Percentiles rank a stretch among this genome's conserved stretches.
Conservation (phyloP, 202 grass and related monocot species). For the Hordeum pubiflorum region DNA sequence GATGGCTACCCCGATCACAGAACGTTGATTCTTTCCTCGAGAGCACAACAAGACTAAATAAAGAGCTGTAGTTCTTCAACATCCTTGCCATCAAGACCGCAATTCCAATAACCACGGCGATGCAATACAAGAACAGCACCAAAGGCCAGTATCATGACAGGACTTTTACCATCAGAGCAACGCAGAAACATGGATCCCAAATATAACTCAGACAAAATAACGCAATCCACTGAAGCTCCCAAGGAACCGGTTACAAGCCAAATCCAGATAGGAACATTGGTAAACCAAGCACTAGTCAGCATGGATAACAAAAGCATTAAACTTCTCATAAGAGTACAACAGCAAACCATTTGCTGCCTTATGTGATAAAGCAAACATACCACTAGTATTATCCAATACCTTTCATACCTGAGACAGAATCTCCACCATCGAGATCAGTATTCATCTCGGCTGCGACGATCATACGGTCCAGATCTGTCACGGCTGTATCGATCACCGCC, state of each 20-base stretch:
- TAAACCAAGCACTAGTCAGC: slow-evolving; percentile 11
- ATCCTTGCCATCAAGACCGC: neutral
- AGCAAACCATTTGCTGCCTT: slow-evolving; percentile 23
- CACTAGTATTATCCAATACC: slow-evolving; percentile 2
- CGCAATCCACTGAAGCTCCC: slow-evolving; percentile 33
- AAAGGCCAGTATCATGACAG: slow-evolving; percentile 9
- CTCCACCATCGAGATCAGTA: slow-evolving; percentile 23
- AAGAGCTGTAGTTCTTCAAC: neutral
- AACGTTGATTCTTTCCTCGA: slow-evolving; percentile 13
- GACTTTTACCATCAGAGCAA: slow-evolving; percentile 17
- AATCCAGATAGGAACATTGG: slow-evolving; percentile 24
- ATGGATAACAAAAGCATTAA: slow-evolving; percentile 13
- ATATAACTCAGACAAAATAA: slow-evolving; percentile 23
- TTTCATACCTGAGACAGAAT: slow-evolving; percentile 26
- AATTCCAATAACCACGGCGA: neutral
- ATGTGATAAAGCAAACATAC: slow-evolving; percentile 13
- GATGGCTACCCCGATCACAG: neutral
- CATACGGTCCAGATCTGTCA: slow-evolving; percentile 53
- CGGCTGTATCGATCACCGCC: slow-evolving; percentile 40
- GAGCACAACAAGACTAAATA: neutral
- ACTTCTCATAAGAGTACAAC: slow-evolving; percentile 14
- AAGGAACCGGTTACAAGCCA: slow-evolving; percentile 26
- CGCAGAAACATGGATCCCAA: slow-evolving; percentile 12
- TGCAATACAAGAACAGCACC: slow-evolving; percentile 13
- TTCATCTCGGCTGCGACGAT: slow-evolving; percentile 37